Conservation (phyloP, 805 yeast genomes). For the Candida ponderosae region DNA sequence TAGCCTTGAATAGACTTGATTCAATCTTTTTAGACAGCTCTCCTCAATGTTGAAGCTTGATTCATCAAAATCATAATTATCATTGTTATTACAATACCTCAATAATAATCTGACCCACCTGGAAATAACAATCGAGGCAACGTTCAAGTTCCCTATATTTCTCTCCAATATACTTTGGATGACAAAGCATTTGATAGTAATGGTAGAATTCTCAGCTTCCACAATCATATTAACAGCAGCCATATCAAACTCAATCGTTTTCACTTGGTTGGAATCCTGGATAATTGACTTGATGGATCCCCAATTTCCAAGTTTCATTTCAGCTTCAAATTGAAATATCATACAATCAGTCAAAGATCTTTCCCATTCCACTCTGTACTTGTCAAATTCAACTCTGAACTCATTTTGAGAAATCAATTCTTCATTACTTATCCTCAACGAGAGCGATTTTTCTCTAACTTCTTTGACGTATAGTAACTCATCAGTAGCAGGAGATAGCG, state of each 20-base stretch:
- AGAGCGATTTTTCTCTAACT: slow-evolving; percentile 4
- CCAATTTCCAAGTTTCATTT: slow-evolving; percentile 16
- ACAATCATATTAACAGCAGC: slow-evolving; percentile 14
- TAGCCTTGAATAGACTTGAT: slow-evolving; percentile 3
- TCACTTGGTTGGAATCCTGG: slow-evolving; percentile 8
- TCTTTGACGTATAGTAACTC: slow-evolving; percentile 4
- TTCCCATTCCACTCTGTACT: slow-evolving; percentile 10
- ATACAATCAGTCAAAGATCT: slow-evolving; percentile 16
- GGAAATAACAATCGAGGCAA: slow-evolving; percentile 15
- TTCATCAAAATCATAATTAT: neutral
- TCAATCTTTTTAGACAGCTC: slow-evolving; percentile 6
- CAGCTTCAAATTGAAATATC: slow-evolving; percentile 17
- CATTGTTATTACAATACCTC: slow-evolving; percentile 1
- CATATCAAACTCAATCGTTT: slow-evolving; percentile 14
- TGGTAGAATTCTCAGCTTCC: slow-evolving; percentile 10
- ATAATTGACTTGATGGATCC: slow-evolving; percentile 13
- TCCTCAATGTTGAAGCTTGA: slow-evolving; percentile 3
- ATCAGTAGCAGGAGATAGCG: neutral
- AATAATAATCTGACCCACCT: slow-evolving; percentile 22
- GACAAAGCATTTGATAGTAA: slow-evolving; percentile 10
- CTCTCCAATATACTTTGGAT: slow-evolving; percentile 16
- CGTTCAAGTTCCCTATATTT: slow-evolving; percentile 9
- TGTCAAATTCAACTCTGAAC: slow-evolving; percentile 6
- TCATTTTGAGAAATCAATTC: slow-evolving; percentile 8
- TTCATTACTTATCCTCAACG: slow-evolving; percentile 9